phyloP scores from a whole-genome alignment of 2,329 filamentous ascomycete genomes.

The Leptographium lundbergii region DNA sequence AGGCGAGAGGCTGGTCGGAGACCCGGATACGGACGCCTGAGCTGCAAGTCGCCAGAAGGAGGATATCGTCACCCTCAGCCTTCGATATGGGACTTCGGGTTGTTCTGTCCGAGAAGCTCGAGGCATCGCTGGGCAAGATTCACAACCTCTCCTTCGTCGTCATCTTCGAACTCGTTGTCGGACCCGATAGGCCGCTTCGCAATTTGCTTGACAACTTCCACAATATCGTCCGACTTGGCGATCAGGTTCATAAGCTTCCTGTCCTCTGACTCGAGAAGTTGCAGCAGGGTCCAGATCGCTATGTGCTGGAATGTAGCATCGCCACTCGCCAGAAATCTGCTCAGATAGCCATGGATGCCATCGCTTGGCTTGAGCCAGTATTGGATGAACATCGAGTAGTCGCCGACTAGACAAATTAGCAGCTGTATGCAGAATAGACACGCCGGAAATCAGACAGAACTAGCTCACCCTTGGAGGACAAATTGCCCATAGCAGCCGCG shows the following conservation, averaged over 20 bases:
- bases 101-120: conserved; percentile 67
- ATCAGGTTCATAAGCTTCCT: conserved; percentile 79
- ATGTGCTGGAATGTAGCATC: conserved; percentile 99
- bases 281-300: conserved; percentile 93
- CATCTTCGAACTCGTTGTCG: conserved; percentile 75
- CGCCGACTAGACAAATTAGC: conserved; percentile 53
- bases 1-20: too few relatives aligned
- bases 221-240: conserved; percentile 78
- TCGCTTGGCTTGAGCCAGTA: conserved; percentile 89
- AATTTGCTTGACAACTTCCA: conserved; percentile 83
- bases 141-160: conserved; percentile 87
- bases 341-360: conserved; percentile 90
- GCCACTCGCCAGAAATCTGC: conserved; percentile 82
- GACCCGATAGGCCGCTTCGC: conserved; percentile 80
- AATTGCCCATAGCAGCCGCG: conserved; percentile 84
- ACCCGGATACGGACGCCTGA: not conserved
- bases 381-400: conserved; percentile 91
- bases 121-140: conserved; percentile 81
- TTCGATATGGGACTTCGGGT: conserved; percentile 71
- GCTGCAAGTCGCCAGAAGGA: conserved; percentile 12
- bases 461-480: conserved; percentile 82
- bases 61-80: conserved; percentile 34
- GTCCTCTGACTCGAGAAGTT: conserved; percentile 91
- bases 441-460: not conserved
- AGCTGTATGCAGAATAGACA: not conserved